phyloP scores from a whole-genome alignment of 2,329 filamentous ascomycete species.

The Cyphellophora europaea region DNA sequence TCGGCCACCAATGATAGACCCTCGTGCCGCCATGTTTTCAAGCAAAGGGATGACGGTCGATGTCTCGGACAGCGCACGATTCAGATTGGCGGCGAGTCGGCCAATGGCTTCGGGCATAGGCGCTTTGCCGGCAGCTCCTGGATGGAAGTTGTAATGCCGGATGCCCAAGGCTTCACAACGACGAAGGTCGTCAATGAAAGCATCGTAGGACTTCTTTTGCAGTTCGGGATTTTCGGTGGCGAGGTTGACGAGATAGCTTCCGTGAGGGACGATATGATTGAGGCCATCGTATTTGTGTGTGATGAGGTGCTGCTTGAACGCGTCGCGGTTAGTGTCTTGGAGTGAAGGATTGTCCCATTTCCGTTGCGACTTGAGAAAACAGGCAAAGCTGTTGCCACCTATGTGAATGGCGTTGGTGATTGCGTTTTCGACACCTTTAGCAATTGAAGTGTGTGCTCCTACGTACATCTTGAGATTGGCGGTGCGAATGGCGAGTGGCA shows the following conservation, averaged over 20 bases:
- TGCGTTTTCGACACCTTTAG: constrained; percentile 89
- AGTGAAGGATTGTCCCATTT: constrained; percentile 86
- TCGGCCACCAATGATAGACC: constrained; percentile 74
- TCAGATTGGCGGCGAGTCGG: constrained; percentile 74
- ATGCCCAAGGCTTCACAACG: constrained; percentile 84
- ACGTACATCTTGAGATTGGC: constrained; percentile 69
- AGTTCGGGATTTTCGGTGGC: constrained; percentile 74
- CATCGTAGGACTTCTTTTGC: constrained; percentile 72
- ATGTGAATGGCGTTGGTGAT: constrained; percentile 69
- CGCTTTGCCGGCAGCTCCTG: constrained; percentile 67
- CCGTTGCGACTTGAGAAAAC: constrained; percentile 92
- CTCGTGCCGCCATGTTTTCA: constrained; percentile 90
- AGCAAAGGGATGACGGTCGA: constrained; percentile 70
- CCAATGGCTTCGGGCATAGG: constrained; percentile 60
- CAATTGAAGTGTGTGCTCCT: constrained; percentile 83
- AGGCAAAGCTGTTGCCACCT: constrained; percentile 80
- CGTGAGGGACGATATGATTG: constrained; percentile 75
- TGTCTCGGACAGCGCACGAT: constrained; percentile 69
- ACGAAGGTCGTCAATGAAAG: constrained; percentile 78
- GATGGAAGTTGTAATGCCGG: constrained; percentile 94
- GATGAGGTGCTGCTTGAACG: constrained; percentile 61
- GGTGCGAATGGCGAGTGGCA: constrained; percentile 63
- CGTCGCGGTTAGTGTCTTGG: constrained; percentile 53
- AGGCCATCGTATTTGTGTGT: constrained; percentile 62
- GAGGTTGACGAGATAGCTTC: constrained; percentile 92